phyloP scores from a whole-genome alignment of 2,329 filamentous ascomycete species.

The Decorospora gaudefroyi region DNA sequence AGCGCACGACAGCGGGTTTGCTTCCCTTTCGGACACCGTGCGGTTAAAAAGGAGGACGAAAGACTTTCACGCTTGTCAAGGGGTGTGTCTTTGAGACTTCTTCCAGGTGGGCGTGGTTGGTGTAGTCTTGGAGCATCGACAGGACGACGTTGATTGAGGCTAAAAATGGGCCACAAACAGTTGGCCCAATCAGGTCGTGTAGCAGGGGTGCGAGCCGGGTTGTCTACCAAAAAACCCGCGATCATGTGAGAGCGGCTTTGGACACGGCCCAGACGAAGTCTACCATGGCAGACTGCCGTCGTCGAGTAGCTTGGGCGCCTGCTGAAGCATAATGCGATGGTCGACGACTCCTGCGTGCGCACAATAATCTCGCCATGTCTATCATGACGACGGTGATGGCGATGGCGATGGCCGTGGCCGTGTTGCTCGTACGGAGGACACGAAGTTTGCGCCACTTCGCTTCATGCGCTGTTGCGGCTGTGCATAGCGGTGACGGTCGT shows the following conservation, averaged over 20 bases:
- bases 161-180: conserved; percentile 44
- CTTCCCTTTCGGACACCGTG: conserved; percentile 35
- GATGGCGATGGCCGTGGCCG: background rate
- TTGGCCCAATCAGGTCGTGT: conserved; percentile 42
- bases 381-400: conserved; percentile 13
- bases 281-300: conserved; percentile 24
- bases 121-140: conserved; percentile 43
- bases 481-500: conserved; percentile 28
- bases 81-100: conserved; percentile 30
- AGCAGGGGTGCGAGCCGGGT: conserved; percentile 41
- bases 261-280: conserved; percentile 34
- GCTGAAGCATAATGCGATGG: conserved; percentile 36
- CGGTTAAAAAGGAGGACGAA: conserved; percentile 28
- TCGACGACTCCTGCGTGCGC: conserved; percentile 23
- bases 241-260: conserved; percentile 40
- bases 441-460: conserved; percentile 24
- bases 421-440: conserved; percentile 10
- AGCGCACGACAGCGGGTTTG: conserved; percentile 40
- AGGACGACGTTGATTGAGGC: conserved; percentile 47
- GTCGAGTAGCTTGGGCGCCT: conserved; percentile 45
- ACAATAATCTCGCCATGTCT: conserved; percentile 10
- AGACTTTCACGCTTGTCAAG: conserved; percentile 27
- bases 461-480: conserved; percentile 28
- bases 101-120: conserved; percentile 39
- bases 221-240: conserved; percentile 23